Conservation (phyloP, 768 basidiomycete genomes). For the Boletus speciosus region DNA sequence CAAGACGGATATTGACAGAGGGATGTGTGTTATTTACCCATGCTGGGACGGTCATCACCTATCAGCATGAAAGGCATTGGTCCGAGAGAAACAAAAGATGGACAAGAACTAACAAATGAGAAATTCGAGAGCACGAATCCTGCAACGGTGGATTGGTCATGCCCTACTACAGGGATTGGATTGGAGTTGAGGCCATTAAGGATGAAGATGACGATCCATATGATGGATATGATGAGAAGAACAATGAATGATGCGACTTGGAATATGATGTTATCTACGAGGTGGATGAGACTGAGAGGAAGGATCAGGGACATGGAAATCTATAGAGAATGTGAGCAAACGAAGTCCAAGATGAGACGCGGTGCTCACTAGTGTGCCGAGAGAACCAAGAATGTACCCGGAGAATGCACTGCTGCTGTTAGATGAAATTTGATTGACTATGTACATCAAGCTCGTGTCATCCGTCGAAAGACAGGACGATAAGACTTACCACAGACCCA, state of each 20-base stretch:
- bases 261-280: slow-evolving; percentile 25
- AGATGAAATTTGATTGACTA: slow-evolving; percentile 11
- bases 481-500: slow-evolving; percentile 21
- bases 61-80: not conserved
- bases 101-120: slow-evolving; percentile 18
- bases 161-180: slow-evolving; percentile 14
- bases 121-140: slow-evolving; percentile 26
- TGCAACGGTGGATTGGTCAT: slow-evolving; percentile 17
- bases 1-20: slow-evolving; percentile 19
- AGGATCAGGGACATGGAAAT: slow-evolving; percentile 17
- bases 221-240: slow-evolving; percentile 18
- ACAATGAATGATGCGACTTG: slow-evolving; percentile 21
- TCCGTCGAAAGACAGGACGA: not conserved
- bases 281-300: slow-evolving; percentile 23
- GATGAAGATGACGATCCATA: slow-evolving; percentile 18
- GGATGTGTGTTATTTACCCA: slow-evolving; percentile 26
- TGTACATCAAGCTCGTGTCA: not conserved
- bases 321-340: slow-evolving; percentile 8
- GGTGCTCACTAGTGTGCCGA: slow-evolving; percentile 19
- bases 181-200: slow-evolving; percentile 10
- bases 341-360: not conserved
- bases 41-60: slow-evolving; percentile 25
- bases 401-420: slow-evolving; percentile 15
- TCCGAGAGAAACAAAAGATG: not conserved
- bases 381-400: slow-evolving; percentile 22